A percentile compares a stretch with the other conserved stretches of the same genome.
These are phyloP conservation scores for Lepidium africanum DNA, from an alignment of 345 rosid genomes.

Conservation along the genomic window DNA sequence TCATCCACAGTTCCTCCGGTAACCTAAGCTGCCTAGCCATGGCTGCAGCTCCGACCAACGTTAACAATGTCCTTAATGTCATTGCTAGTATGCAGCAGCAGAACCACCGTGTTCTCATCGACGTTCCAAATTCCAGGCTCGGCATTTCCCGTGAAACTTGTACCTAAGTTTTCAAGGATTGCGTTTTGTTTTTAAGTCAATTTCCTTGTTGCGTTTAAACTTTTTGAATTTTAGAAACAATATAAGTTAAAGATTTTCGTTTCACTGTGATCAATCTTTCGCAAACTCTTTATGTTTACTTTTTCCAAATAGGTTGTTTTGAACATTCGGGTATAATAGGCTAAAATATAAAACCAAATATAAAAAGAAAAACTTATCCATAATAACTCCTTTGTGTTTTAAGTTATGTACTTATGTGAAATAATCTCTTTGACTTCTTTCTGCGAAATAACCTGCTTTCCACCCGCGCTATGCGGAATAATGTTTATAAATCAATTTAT, in stretches of 20 bases:
- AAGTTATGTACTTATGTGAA: too few species aligned
- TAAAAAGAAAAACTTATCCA: too few species aligned
- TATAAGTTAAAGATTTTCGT: background rate
- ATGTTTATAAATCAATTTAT: too few species aligned
- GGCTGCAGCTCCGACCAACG: constrained; percentile 79
- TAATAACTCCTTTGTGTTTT: too few species aligned
- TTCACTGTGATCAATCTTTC: background rate
- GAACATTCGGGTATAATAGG: background rate
- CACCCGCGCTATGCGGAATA: too few species aligned
- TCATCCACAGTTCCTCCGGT: constrained; percentile 82
- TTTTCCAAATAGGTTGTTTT: background rate
- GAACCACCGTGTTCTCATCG: constrained; percentile 78
- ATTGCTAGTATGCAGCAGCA: constrained; percentile 98
- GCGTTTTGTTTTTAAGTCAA: background rate
- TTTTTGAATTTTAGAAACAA: background rate
- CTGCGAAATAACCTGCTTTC: too few species aligned
- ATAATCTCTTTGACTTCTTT: too few species aligned
- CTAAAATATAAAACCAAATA: too few species aligned
- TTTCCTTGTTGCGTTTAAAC: background rate
- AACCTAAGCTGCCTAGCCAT: constrained; percentile 75
- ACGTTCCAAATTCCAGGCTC: constrained; percentile 71
- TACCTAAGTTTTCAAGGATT: constrained; percentile 27
- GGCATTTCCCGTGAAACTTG: constrained; percentile 84
- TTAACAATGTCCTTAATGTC: constrained; percentile 82
- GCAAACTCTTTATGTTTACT: background rate